Percentiles rank a stretch among this genome's conserved stretches.
phyloP scores from a whole-genome alignment of 768 basidiomycete species.

The Kwoniella newhampshirensis region DNA sequence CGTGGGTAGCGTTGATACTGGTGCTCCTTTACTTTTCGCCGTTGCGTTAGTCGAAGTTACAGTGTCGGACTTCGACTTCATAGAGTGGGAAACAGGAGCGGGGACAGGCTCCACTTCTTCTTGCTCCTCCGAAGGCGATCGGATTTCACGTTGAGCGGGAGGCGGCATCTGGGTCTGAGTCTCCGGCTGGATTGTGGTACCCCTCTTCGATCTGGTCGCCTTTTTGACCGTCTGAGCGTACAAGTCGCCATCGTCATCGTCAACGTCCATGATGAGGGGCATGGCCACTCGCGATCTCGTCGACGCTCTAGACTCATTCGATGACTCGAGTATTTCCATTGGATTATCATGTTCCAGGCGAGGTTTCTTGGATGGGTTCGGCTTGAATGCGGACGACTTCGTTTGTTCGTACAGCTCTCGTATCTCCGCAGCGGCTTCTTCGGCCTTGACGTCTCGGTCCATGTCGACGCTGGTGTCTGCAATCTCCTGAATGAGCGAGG shows the following conservation, averaged over 20 bases:
- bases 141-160: conserved; percentile 8
- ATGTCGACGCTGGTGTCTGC: conserved; percentile 18
- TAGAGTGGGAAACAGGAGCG: background rate
- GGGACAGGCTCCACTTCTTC: conserved; percentile 18
- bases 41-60: no score
- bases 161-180: conserved; percentile 14
- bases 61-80: background rate
- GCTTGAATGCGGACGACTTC: conserved; percentile 17
- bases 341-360: background rate
- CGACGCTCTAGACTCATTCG: no score
- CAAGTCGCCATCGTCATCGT: conserved; percentile 38
- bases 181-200: conserved; percentile 10
- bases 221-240: conserved; percentile 29
- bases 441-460: conserved; percentile 16
- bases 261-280: conserved; percentile 21
- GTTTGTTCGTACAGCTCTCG: conserved; percentile 42
- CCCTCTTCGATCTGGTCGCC: conserved; percentile 23
- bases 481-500: conserved; percentile 19
- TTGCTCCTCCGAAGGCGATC: conserved; percentile 29
- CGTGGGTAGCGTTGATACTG: conserved; percentile 5
- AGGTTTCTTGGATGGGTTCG: conserved; percentile 8
- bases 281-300: no score
- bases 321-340: background rate
- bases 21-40: background rate
- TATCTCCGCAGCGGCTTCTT: conserved; percentile 32